Evolutionary conservation across 257 asterid genomes (phyloP).

Genomic region (Datura wrightii): DNA sequence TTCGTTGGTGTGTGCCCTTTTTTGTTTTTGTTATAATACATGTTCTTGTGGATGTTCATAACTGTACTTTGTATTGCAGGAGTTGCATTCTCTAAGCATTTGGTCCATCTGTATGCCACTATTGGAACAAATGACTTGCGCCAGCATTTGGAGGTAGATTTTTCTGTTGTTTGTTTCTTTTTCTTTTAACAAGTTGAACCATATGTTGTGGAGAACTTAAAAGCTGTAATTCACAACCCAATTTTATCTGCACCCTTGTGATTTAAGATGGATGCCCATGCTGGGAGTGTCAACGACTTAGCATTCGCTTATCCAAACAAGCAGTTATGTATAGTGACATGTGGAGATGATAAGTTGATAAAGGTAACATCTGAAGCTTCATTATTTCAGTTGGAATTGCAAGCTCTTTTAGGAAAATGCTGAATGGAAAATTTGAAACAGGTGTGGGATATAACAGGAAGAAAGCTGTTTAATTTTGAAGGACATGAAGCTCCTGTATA

Average conservation of each 20-base stretch:
- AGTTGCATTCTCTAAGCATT: conserved; percentile 91
- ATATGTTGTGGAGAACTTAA: conserved; percentile 27
- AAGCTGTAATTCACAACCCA: conserved; percentile 29
- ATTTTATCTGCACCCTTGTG: conserved; percentile 37
- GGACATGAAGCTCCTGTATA: conserved; percentile 98
- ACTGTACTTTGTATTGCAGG: conserved; percentile 63
- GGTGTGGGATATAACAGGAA: conserved; percentile 97
- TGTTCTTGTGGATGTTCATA: conserved; percentile 32
- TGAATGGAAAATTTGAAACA: conserved; percentile 55
- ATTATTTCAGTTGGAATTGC: not conserved
- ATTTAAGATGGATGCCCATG: conserved; percentile 79
- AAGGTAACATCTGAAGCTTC: conserved; percentile 59
- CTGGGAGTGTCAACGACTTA: conserved; percentile 89
- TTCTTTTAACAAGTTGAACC: conserved; percentile 12
- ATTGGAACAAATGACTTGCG: conserved; percentile 86
- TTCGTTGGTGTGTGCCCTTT: conserved; percentile 65
- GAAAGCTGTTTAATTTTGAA: conserved; percentile 86
- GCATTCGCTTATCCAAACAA: conserved; percentile 97
- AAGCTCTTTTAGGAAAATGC: conserved; percentile 21
- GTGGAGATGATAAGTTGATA: conserved; percentile 96
- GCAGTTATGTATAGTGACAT: conserved; percentile 85
- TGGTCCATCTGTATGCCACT: conserved; percentile 84
- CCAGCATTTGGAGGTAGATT: conserved; percentile 83
- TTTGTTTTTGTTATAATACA: conserved; percentile 27
- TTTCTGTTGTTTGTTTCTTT: not conserved